A percentile compares a stretch with the other conserved stretches of the same genome.
phyloP scores from a whole-genome alignment of 2,329 filamentous ascomycete species.

The Pseudogymnoascus sp. region DNA sequence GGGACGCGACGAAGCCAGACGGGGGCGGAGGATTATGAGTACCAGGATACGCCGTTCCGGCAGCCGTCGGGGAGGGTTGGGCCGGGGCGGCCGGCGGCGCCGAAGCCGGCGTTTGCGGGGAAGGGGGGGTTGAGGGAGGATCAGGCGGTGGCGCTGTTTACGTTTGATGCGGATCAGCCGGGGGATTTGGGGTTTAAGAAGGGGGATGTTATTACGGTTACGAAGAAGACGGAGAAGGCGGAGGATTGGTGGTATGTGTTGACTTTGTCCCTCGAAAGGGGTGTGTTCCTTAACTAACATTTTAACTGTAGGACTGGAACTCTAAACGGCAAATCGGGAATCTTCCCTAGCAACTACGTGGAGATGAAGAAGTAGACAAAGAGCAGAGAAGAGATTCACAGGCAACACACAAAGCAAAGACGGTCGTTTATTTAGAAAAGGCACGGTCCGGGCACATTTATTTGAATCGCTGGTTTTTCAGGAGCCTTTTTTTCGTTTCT shows the following conservation, averaged over 20 bases:
- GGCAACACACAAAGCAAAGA: neutral
- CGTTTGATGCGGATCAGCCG: constrained; percentile 87
- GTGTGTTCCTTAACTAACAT: constrained; percentile 6
- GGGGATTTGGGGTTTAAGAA: constrained; percentile 95
- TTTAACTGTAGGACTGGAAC: constrained; percentile 63
- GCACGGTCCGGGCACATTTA: neutral
- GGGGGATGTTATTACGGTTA: constrained; percentile 87
- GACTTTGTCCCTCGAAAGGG: neutral
- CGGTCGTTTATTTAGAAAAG: constrained; percentile 6
- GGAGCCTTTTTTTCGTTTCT: neutral
- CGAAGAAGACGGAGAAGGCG: constrained; percentile 88
- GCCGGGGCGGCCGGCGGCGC: constrained; percentile 72
- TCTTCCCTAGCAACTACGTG: constrained; percentile 81
- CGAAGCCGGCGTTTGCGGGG: constrained; percentile 73
- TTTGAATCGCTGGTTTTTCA: constrained; percentile 1
- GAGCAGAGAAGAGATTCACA: neutral
- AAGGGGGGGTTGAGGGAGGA: constrained; percentile 55
- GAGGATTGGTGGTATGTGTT: constrained; percentile 82
- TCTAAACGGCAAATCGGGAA: constrained; percentile 75
- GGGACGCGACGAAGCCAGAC: constrained; percentile 33
- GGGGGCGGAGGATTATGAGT: constrained; percentile 44
- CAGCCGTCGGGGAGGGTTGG: constrained; percentile 35
- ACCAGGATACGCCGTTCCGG: constrained; percentile 38
- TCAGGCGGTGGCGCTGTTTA: constrained; percentile 84
- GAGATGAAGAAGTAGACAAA: constrained; percentile 46